A percentile compares a stretch with the other conserved stretches of the same genome.
phyloP scores from a whole-genome alignment of 371 early-diverging fungal species.

The Actinomortierella ambigua region DNA sequence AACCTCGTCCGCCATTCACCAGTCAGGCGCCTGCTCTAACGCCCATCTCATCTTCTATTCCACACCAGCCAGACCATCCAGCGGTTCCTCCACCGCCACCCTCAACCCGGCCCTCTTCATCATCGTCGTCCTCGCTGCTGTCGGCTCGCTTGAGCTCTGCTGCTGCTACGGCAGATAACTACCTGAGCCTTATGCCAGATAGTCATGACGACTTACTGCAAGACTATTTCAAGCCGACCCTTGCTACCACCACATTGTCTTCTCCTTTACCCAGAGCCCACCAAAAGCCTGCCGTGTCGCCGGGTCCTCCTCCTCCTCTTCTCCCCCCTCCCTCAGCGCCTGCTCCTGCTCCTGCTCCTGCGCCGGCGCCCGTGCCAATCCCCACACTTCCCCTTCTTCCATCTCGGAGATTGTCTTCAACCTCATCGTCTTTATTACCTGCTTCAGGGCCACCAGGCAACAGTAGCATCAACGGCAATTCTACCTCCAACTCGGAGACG shows the following conservation, averaged over 20 bases:
- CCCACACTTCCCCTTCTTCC: background rate
- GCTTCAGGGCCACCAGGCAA: background rate
- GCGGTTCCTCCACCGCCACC: background rate
- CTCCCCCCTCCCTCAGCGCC: background rate
- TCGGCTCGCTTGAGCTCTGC: no score
- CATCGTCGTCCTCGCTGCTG: background rate
- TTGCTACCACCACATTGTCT: slow-evolving; percentile 2
- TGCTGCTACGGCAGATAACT: no score
- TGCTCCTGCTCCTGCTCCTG: background rate
- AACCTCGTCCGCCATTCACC: no score
- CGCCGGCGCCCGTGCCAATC: background rate
- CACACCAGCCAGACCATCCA: slow-evolving; percentile 2
- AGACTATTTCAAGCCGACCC: slow-evolving; percentile 11
- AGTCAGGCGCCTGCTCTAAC: no score
- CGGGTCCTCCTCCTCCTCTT: background rate
- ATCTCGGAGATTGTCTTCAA: background rate
- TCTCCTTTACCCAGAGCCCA: slow-evolving; percentile 4
- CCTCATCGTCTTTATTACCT: slow-evolving; percentile 3
- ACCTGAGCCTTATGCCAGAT: no score
- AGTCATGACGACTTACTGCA: slow-evolving; percentile 7
- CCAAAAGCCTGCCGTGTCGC: slow-evolving; percentile 3
- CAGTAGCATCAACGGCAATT: no score
- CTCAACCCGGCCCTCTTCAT: slow-evolving; percentile 1
- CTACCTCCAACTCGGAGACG: no score
- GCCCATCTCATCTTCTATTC: background rate